Percentiles rank a stretch among this genome's conserved stretches.
Evolutionary conservation across 2,329 filamentous ascomycete genomes (phyloP).

Genomic region (Gnomoniopsis sp.): DNA sequence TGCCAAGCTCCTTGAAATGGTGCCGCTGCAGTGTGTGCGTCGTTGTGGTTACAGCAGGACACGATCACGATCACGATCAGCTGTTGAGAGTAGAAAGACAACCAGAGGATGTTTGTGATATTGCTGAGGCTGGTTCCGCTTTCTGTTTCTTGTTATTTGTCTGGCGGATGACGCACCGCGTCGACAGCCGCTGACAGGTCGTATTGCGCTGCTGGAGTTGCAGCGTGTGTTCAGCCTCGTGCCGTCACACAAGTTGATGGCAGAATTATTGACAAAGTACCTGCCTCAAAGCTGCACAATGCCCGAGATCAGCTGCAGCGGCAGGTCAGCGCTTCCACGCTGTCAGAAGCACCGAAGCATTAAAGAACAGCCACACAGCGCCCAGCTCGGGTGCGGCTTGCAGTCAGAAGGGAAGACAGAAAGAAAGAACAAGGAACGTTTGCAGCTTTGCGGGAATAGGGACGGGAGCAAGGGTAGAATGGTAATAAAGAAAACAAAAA

Average conservation of each 20-base stretch:
- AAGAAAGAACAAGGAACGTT: not conserved
- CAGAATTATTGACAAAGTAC: not conserved
- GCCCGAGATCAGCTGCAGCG: slow-evolving; percentile 1
- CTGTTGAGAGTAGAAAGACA: no score
- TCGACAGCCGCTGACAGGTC: not conserved
- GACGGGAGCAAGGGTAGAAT: not conserved
- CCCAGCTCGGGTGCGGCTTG: not conserved
- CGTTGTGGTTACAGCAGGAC: not conserved
- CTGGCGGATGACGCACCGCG: not conserved
- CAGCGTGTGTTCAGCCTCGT: not conserved
- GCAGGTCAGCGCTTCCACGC: not conserved
- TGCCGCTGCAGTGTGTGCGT: not conserved
- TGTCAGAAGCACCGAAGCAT: not conserved
- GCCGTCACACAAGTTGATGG: not conserved
- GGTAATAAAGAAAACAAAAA: not conserved
- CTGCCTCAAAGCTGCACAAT: not conserved
- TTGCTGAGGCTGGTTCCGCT: not conserved
- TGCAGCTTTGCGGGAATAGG: not conserved
- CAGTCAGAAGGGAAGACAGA: not conserved
- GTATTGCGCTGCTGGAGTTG: not conserved
- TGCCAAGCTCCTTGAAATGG: not conserved
- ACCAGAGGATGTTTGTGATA: not conserved
- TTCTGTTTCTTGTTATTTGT: not conserved
- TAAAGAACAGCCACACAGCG: not conserved
- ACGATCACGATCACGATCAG: no score